Conservation (phyloP, 345 rosid genomes). For the Rubroshorea leprosula region DNA sequence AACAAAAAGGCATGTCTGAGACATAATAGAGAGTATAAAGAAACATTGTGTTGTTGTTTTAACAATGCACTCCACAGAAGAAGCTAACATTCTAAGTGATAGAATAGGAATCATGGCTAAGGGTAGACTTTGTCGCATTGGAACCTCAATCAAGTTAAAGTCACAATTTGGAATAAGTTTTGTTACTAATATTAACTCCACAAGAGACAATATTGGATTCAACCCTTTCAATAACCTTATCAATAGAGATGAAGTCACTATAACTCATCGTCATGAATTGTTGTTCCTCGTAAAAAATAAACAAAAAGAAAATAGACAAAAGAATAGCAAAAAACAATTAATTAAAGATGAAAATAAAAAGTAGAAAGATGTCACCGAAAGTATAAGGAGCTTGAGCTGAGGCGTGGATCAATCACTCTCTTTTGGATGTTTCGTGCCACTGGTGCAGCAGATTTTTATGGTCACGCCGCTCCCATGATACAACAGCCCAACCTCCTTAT, state of each 20-base stretch:
- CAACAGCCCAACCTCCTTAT: too few relatives aligned
- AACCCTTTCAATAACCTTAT: conserved; percentile 35
- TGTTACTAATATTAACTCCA: conserved; percentile 65
- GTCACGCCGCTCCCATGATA: too few relatives aligned
- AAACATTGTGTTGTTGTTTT: conserved; percentile 75
- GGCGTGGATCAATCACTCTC: too few relatives aligned
- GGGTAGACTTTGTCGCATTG: conserved; percentile 85
- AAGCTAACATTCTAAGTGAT: conserved; percentile 87
- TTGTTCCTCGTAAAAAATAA: too few relatives aligned
- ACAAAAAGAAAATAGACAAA: too few relatives aligned
- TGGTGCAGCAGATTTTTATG: too few relatives aligned
- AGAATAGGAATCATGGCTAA: conserved; percentile 92
- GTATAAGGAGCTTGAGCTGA: too few relatives aligned
- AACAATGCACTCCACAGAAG: conserved; percentile 95
- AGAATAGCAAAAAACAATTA: too few relatives aligned
- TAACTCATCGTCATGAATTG: too few relatives aligned
- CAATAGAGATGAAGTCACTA: conserved; percentile 25
- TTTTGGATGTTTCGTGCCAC: too few relatives aligned
- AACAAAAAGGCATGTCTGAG: conserved; percentile 94
- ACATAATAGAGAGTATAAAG: conserved; percentile 75
- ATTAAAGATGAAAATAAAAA: too few relatives aligned
- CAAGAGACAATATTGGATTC: conserved; percentile 36
- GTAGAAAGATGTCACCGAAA: too few relatives aligned
- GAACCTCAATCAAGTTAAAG: conserved; percentile 84
- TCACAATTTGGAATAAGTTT: conserved; percentile 90